Evolutionary conservation across 2,329 filamentous ascomycete genomes (phyloP).

Genomic region (Keithomyces neogunnii): DNA sequence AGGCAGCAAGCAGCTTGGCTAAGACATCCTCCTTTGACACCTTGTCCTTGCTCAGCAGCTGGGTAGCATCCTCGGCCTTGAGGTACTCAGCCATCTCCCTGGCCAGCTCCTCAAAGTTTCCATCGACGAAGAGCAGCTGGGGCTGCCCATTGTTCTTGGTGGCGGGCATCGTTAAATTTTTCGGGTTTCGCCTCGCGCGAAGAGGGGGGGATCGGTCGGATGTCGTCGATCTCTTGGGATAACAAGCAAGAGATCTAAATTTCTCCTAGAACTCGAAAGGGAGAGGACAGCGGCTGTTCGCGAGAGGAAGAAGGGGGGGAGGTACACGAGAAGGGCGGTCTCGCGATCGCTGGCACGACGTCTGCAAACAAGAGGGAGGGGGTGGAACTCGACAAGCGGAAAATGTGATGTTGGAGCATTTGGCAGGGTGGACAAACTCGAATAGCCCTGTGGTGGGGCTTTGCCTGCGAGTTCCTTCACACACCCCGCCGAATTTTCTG

Average conservation of each 20-base stretch:
- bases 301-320: constrained; percentile 16
- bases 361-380: constrained; percentile 10
- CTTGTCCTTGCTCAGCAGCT: constrained; percentile 63
- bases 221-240: constrained; percentile 7
- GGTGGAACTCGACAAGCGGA: constrained; percentile 15
- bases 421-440: constrained; percentile 20
- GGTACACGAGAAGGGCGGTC: constrained; percentile 12
- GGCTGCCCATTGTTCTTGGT: constrained; percentile 38
- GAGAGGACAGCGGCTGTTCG: not conserved
- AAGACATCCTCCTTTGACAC: constrained; percentile 70
- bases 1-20: constrained; percentile 79
- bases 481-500: constrained; percentile 32
- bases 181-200: not conserved
- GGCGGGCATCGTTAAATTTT: constrained; percentile 16
- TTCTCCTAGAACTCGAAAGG: too few relatives aligned
- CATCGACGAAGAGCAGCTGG: constrained; percentile 72
- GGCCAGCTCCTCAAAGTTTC: constrained; percentile 84
- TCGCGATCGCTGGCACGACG: constrained; percentile 13
- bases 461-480: constrained; percentile 8
- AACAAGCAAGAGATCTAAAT: not conserved
- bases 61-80: constrained; percentile 71
- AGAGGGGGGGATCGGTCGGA: constrained; percentile 10
- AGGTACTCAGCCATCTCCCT: constrained; percentile 94
- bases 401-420: constrained; percentile 19
- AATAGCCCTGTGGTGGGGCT: constrained; percentile 32